Base-by-base conservation (phyloP, 2,329 filamentous ascomycete genomes). In the Diplodia mutila region DNA sequence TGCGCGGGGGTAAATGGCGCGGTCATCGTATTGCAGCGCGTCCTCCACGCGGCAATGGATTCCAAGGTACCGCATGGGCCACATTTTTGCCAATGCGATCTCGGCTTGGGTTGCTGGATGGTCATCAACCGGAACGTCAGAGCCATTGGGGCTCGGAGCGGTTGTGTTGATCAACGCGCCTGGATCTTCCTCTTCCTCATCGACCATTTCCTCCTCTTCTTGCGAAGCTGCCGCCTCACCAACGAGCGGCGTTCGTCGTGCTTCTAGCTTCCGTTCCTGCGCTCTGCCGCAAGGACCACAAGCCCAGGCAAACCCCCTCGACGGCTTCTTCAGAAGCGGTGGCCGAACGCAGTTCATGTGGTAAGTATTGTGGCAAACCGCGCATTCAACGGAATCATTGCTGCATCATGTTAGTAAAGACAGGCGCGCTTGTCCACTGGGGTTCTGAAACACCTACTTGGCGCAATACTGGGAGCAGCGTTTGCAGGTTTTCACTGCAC, bases 281-380 rank as follows among this genome's bases (percentile, higher is more conserved):
- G 93, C 94, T 74, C 94, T 90, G 79, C 93, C 97, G 80, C 95
- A 99, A 68, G 94, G 91, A 66, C 92, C 95, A 79, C 95, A 99
- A 34, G 95, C 94, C 95, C 95, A 99, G 4, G 93, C 95, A 80
- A 99, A 99, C 48, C 95, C 95, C 79, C 95, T 90, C 55, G 94
- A 97, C 23, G 95, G 95, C 80, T 99, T 99, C 80, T 97, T 99
- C 65, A 93, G 86, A 70, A 99, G 80, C 46, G 94, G 93, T 49
- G 95, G 95, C 69, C 91, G 90, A 67, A 99, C 95, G 79, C 95
- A 99, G 75, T 94, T 92, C 94, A 99, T 98, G 82, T 99, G 95
- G 81, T 97, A 99, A 16, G 94, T 98, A 78, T 93, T 90, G 76
- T 90, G 88, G 80, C 95, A 99, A 66, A 97, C 93, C 53, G 94